A percentile compares a stretch with the other conserved stretches of the same genome.
These are phyloP conservation scores for Oryza australiensis DNA, from an alignment of 176 grass and related monocot genomes.

Conservation along the genomic window DNA sequence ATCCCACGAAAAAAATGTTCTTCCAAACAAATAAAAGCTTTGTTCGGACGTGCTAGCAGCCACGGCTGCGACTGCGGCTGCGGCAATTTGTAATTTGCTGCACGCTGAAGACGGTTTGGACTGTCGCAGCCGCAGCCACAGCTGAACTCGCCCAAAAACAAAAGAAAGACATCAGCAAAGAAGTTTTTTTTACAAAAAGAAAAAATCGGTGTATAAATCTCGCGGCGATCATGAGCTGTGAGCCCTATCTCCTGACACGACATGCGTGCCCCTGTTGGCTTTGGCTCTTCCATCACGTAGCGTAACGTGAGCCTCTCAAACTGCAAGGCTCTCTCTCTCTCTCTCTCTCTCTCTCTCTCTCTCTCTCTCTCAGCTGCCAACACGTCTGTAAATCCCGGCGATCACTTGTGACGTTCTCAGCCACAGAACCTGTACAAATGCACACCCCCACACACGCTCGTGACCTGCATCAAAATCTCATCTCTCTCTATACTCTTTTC, in stretches of 20 bases:
- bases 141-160: no score
- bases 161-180: no score
- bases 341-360: neutral
- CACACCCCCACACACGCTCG: neutral
- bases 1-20: no score
- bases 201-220: neutral
- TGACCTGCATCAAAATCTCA: neutral
- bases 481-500: neutral
- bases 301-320: neutral
- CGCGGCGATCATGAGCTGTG: neutral
- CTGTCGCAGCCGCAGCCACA: no score
- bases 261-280: conserved; percentile 14
- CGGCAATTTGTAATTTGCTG: no score
- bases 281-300: neutral
- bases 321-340: neutral
- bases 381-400: neutral
- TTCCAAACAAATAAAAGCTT: no score
- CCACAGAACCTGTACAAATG: conserved; percentile 31
- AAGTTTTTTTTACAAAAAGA: no score
- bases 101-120: no score
- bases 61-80: no score
- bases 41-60: no score
- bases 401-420: neutral
- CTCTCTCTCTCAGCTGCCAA: neutral
- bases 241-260: conserved; percentile 39